A percentile compares a stretch with the other conserved stretches of the same genome.
Conservation (phyloP, 306 rosid genomes). For the Pueraria montana region DNA sequence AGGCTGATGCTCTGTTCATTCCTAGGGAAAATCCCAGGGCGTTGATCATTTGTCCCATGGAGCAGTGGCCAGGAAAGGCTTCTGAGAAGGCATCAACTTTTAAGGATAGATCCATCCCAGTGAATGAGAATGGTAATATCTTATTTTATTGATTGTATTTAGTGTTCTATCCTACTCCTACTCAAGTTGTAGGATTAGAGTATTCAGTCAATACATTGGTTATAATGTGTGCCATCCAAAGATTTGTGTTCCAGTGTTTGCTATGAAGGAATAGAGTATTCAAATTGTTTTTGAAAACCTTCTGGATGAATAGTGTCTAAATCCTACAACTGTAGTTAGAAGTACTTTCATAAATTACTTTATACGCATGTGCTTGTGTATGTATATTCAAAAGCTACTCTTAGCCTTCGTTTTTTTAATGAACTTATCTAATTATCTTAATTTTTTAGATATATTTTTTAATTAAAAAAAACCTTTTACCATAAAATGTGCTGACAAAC, state of each 20-base stretch:
- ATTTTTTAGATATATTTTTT: not conserved
- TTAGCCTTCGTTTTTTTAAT: not conserved
- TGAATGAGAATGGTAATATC: conserved; percentile 73
- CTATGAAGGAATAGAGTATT: not conserved
- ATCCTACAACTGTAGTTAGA: not conserved
- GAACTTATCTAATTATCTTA: not conserved
- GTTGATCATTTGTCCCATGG: conserved; percentile 84
- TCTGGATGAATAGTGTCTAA: not conserved
- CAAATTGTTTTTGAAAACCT: conserved; percentile 18
- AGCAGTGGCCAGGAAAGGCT: conserved; percentile 78
- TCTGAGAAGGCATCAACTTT: conserved; percentile 66
- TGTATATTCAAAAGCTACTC: not conserved
- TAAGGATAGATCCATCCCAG: conserved; percentile 57
- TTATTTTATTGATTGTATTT: conserved; percentile 36
- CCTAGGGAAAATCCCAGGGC: conserved; percentile 99
- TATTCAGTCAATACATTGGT: not conserved
- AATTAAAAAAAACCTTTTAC: not conserved
- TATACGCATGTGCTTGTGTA: not conserved
- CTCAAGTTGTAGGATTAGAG: conserved; percentile 5
- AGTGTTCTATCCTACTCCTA: conserved; percentile 15
- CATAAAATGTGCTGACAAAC: not conserved
- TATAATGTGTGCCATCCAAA: not conserved
- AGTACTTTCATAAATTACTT: not conserved
- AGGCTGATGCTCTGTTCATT: conserved; percentile 92
- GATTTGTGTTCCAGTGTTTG: not conserved